These are phyloP conservation scores for Phytophthora sansomeana DNA, from an alignment of 352 stramenopile species.

Conservation along the genomic window DNA sequence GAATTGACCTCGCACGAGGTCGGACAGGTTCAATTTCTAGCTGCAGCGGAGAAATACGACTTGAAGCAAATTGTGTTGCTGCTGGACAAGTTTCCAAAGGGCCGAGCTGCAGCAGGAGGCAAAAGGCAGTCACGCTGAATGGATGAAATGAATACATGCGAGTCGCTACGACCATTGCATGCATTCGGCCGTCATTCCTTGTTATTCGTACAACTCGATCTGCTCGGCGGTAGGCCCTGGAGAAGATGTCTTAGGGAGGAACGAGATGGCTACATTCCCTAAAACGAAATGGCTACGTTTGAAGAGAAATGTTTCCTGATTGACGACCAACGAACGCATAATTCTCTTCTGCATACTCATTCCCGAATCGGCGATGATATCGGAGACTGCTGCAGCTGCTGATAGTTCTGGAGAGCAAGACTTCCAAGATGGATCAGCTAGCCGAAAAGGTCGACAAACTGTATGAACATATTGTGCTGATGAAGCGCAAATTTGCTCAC, in stretches of 20 bases:
- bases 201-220: slow-evolving; percentile 59
- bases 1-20: slow-evolving; percentile 62
- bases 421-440: too few relatives aligned
- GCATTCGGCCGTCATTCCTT: slow-evolving; percentile 62
- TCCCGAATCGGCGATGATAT: too few relatives aligned
- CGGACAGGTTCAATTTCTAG: slow-evolving; percentile 65
- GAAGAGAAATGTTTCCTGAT: too few relatives aligned
- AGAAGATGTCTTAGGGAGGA: slow-evolving; percentile 44
- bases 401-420: too few relatives aligned
- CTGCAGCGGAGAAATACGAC: slow-evolving; percentile 80
- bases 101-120: slow-evolving; percentile 32
- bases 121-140: slow-evolving; percentile 15
- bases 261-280: too few relatives aligned
- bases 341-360: too few relatives aligned
- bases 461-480: too few relatives aligned
- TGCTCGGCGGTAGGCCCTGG: slow-evolving; percentile 56
- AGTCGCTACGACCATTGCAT: slow-evolving; percentile 36
- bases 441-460: too few relatives aligned
- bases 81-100: slow-evolving; percentile 78
- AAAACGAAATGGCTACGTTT: too few relatives aligned
- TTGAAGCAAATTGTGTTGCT: slow-evolving; percentile 71
- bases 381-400: too few relatives aligned
- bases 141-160: slow-evolving; percentile 10
- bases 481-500: too few relatives aligned
- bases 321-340: too few relatives aligned